Conservation (phyloP, 129 eudicot species). For the Glebionis coronaria region DNA sequence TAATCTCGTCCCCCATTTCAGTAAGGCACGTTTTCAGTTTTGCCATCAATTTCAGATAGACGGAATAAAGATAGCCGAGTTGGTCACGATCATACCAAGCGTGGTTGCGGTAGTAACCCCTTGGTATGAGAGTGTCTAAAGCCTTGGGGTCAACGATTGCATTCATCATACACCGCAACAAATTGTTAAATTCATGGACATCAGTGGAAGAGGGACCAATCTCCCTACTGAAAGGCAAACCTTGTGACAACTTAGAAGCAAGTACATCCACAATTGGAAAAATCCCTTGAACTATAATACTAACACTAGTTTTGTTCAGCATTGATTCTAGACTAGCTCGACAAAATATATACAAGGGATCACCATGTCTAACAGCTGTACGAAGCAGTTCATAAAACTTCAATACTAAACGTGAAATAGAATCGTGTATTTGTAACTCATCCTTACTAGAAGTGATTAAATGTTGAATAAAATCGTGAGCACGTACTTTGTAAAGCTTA, state of each 20-base stretch:
- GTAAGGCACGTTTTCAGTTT: background rate
- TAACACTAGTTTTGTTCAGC: constrained; percentile 9
- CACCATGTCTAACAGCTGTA: constrained; percentile 26
- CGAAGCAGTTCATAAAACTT: constrained; percentile 67
- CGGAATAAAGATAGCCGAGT: background rate
- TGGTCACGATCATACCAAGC: background rate
- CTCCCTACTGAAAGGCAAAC: constrained; percentile 12
- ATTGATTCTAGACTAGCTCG: constrained; percentile 52
- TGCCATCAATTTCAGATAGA: background rate
- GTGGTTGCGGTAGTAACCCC: background rate
- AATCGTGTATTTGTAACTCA: constrained; percentile 16
- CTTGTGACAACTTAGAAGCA: background rate
- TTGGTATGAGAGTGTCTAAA: background rate
- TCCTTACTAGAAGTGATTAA: constrained; percentile 35
- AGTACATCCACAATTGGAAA: background rate
- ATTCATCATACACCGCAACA: background rate
- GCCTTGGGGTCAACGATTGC: background rate
- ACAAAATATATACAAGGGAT: constrained; percentile 51
- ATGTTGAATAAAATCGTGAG: constrained; percentile 36
- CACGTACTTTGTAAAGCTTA: constrained; percentile 45
- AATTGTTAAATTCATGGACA: background rate
- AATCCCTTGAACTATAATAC: background rate
- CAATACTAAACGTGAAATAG: constrained; percentile 35
- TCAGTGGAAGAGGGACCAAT: background rate
- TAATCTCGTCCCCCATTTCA: background rate